Percentiles rank a stretch among this genome's conserved stretches.
Evolutionary conservation across 2,329 filamentous ascomycete species (phyloP).

Genomic region (Juglanconis juglandina): DNA sequence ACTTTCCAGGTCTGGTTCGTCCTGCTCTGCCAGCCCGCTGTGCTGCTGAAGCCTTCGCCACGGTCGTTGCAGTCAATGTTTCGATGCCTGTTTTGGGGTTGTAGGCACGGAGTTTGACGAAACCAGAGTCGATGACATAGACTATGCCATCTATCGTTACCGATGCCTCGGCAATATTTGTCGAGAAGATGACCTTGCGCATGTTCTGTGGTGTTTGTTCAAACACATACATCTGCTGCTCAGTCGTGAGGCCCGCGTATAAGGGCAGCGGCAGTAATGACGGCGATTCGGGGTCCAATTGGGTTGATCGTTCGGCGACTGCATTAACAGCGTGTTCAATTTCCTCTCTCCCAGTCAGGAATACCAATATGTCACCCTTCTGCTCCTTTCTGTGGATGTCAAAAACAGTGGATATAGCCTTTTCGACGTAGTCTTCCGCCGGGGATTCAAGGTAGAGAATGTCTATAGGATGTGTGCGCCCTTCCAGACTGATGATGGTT

Average conservation of each 20-base stretch:
- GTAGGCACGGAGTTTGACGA: slow-evolving; percentile 84
- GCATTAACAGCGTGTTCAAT: slow-evolving; percentile 80
- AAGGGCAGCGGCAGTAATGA: slow-evolving; percentile 71
- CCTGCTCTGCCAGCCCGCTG: slow-evolving; percentile 89
- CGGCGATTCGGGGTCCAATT: slow-evolving; percentile 57
- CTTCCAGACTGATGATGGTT: slow-evolving; percentile 79
- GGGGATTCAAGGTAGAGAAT: slow-evolving; percentile 75
- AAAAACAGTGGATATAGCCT: slow-evolving; percentile 76
- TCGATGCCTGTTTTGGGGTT: slow-evolving; percentile 84
- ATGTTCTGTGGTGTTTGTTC: slow-evolving; percentile 77
- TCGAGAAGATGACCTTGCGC: slow-evolving; percentile 87
- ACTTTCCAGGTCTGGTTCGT: slow-evolving; percentile 86
- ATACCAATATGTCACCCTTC: slow-evolving; percentile 84
- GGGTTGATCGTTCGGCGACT: slow-evolving; percentile 67
- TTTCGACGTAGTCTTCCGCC: slow-evolving; percentile 81
- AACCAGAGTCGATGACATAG: slow-evolving; percentile 87
- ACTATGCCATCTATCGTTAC: slow-evolving; percentile 91
- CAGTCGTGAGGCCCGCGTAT: slow-evolving; percentile 83
- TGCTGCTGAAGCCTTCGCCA: slow-evolving; percentile 89
- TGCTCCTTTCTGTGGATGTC: slow-evolving; percentile 80
- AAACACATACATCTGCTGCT: slow-evolving; percentile 94
- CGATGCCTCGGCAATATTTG: slow-evolving; percentile 94
- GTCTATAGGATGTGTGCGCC: slow-evolving; percentile 85
- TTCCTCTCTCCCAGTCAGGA: slow-evolving; percentile 88
- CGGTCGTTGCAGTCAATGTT: slow-evolving; percentile 72